phyloP scores from a whole-genome alignment of 306 rosid genomes.

The Fagus sylvatica region DNA sequence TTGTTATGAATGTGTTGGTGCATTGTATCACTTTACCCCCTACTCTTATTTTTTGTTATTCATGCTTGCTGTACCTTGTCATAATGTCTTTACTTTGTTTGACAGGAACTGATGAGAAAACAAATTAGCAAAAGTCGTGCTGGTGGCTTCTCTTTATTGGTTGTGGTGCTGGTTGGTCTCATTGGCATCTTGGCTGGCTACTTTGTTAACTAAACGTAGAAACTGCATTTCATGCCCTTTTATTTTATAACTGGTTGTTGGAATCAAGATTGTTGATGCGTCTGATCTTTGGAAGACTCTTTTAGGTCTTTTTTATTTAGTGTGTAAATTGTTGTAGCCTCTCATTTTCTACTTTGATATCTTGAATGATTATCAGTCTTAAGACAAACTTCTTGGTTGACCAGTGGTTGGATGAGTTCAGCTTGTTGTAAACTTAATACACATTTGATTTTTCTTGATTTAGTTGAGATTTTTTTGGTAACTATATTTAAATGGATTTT shows the following conservation, averaged over 20 bases:
- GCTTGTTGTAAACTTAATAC: background rate
- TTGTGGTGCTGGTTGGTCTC: slow-evolving; percentile 38
- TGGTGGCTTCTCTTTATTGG: slow-evolving; percentile 36
- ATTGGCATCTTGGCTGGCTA: slow-evolving; percentile 42
- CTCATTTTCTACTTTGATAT: background rate
- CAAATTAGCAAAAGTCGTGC: slow-evolving; percentile 22
- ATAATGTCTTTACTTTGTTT: background rate
- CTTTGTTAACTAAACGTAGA: slow-evolving; percentile 33
- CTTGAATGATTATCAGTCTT: background rate
- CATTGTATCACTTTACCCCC: background rate
- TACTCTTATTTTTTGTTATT: background rate
- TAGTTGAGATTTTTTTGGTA: background rate
- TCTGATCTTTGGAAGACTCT: background rate
- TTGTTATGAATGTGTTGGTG: background rate
- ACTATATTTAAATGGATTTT: no score
- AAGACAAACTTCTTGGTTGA: background rate
- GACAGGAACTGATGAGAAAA: slow-evolving; percentile 41
- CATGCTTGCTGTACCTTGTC: background rate
- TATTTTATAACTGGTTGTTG: slow-evolving; percentile 9
- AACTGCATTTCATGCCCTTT: background rate
- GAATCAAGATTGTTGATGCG: slow-evolving; percentile 4
- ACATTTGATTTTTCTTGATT: background rate
- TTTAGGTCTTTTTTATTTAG: background rate
- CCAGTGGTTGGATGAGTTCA: background rate
- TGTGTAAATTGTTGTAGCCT: slow-evolving; percentile 1